Percentiles rank a stretch among this genome's conserved stretches.
Evolutionary conservation across 2,329 filamentous ascomycete genomes (phyloP).

Genomic region (Penicillium psychrosexuale): DNA sequence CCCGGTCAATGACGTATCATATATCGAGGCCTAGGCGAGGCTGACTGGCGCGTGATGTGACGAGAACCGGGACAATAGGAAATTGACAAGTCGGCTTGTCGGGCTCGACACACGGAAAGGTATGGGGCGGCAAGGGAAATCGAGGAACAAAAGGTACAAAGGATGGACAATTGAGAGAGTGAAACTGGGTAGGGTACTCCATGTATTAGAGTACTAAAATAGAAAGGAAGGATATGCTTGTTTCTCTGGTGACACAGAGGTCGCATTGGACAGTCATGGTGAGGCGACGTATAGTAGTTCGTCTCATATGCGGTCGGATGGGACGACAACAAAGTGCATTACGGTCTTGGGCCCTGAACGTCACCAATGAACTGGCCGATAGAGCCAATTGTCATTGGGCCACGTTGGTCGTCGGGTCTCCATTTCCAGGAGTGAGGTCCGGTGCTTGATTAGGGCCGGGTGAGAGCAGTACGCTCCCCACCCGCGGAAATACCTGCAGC

Average conservation of each 20-base stretch:
- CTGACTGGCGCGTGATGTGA: constrained; percentile 22
- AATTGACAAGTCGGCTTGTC: constrained; percentile 28
- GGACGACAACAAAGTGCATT: constrained; percentile 29
- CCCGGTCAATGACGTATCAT: constrained; percentile 33
- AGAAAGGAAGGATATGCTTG: constrained; percentile 30
- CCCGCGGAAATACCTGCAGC: constrained; percentile 32
- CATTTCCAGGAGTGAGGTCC: constrained; percentile 25
- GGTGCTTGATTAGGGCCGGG: constrained; percentile 29
- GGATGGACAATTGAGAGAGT: constrained; percentile 22
- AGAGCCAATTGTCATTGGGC: constrained; percentile 37
- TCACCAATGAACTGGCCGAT: constrained; percentile 35
- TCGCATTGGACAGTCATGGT: constrained; percentile 29
- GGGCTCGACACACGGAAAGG: constrained; percentile 25
- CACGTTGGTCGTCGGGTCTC: constrained; percentile 38
- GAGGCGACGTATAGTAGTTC: constrained; percentile 38
- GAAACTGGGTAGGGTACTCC: constrained; percentile 15
- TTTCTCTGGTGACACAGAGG: constrained; percentile 27
- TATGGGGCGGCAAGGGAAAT: constrained; percentile 23
- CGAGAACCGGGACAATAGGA: constrained; percentile 24
- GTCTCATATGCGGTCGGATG: constrained; percentile 28
- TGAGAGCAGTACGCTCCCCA: constrained; percentile 27
- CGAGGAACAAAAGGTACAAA: constrained; percentile 24
- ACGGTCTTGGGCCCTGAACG: constrained; percentile 31
- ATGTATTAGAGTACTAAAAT: constrained; percentile 31
- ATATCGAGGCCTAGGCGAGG: constrained; percentile 19